Evolutionary conservation across 352 stramenopile genomes (phyloP).

Genomic region (Thalassiosira mediterranea): DNA sequence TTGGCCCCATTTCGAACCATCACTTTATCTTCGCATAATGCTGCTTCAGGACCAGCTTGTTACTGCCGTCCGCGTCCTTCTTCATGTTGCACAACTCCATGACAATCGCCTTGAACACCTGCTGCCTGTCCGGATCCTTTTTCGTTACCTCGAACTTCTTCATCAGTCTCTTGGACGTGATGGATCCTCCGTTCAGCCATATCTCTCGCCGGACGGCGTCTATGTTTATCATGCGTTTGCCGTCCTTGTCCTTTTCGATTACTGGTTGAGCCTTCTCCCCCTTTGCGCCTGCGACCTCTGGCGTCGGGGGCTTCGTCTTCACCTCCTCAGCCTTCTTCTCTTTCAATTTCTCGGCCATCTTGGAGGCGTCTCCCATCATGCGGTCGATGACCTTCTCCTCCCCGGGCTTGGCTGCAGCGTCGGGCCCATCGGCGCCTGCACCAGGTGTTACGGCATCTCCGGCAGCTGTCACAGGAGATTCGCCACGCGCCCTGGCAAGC

Average conservation of each 20-base stretch:
- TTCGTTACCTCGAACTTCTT: slow-evolving; percentile 80
- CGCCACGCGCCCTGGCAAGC: slow-evolving; percentile 73
- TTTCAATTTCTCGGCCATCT: slow-evolving; percentile 36
- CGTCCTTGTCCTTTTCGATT: slow-evolving; percentile 71
- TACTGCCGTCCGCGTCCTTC: slow-evolving; percentile 66
- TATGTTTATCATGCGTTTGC: slow-evolving; percentile 71
- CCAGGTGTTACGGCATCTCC: slow-evolving; percentile 9
- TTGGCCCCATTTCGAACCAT: too few relatives aligned
- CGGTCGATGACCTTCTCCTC: slow-evolving; percentile 13
- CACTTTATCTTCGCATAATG: slow-evolving; percentile 82
- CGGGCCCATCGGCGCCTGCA: background rate
- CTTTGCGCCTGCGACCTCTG: slow-evolving; percentile 12
- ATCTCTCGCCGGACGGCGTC: slow-evolving; percentile 76
- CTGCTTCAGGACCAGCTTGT: slow-evolving; percentile 81
- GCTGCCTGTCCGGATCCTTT: slow-evolving; percentile 61
- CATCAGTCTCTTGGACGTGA: slow-evolving; percentile 75
- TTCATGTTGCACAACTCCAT: slow-evolving; percentile 78
- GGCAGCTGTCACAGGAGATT: slow-evolving; percentile 43
- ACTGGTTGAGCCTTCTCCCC: slow-evolving; percentile 38
- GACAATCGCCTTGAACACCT: slow-evolving; percentile 64
- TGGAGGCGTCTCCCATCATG: slow-evolving; percentile 21
- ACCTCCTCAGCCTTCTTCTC: slow-evolving; percentile 29
- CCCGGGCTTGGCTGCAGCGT: slow-evolving; percentile 7
- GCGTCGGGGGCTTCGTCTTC: slow-evolving; percentile 26
- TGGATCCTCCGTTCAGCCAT: slow-evolving; percentile 76